Conservation (phyloP, 768 basidiomycete genomes). For the Panaeolus papilionaceus region DNA sequence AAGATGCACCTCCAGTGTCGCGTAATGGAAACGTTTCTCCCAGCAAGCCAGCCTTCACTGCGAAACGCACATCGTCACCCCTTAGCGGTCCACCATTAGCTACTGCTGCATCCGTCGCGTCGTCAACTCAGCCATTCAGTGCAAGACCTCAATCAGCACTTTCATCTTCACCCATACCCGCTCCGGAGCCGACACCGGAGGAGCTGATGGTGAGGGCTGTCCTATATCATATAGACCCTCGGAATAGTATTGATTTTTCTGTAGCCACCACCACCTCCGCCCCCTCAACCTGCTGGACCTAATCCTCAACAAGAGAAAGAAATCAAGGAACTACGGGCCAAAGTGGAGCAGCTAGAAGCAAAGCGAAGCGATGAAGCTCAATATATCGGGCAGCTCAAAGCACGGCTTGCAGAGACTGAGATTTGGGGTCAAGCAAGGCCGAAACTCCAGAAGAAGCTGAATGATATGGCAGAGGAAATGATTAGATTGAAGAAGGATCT, state of each 20-base stretch:
- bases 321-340: constrained; percentile 81
- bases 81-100: constrained; percentile 40
- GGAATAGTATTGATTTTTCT: not conserved
- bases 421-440: constrained; percentile 84
- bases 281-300: constrained; percentile 38
- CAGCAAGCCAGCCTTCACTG: constrained; percentile 29
- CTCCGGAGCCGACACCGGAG: constrained; percentile 9
- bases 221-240: not conserved
- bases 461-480: constrained; percentile 80
- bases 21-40: constrained; percentile 36
- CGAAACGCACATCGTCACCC: constrained; percentile 45
- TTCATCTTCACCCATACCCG: constrained; percentile 24
- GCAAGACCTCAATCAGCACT: constrained; percentile 29
- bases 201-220: not conserved
- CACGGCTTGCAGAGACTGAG: constrained; percentile 84
- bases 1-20: constrained; percentile 39
- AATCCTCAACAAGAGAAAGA: constrained; percentile 58
- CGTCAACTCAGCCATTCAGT: not conserved
- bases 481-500: constrained; percentile 77
- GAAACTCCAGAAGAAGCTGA: constrained; percentile 90
- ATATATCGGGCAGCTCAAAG: constrained; percentile 83
- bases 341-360: constrained; percentile 84
- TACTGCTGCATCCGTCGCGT: not conserved
- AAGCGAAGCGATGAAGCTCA: constrained; percentile 88
- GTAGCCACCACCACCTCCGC: constrained; percentile 27